These are phyloP conservation scores for Beauveria sp. DNA, from an alignment of 2,329 filamentous ascomycete genomes.

Conservation along the genomic window DNA sequence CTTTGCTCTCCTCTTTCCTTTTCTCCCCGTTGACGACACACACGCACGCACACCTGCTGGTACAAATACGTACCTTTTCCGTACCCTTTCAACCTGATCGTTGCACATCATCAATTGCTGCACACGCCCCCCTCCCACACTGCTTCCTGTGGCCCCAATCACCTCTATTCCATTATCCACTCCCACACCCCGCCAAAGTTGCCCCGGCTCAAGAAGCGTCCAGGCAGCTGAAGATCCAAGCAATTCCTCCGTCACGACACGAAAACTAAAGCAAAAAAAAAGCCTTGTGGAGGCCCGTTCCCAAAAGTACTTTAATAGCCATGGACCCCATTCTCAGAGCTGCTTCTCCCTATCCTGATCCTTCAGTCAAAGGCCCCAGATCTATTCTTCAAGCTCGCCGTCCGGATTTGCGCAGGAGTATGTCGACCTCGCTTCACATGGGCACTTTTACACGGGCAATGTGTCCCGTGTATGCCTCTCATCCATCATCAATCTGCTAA, in stretches of 20 bases:
- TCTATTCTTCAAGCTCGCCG: constrained; percentile 30
- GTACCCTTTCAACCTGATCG: constrained; percentile 11
- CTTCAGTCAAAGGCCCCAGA: constrained; percentile 32
- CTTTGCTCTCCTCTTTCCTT: neutral
- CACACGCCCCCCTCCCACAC: constrained; percentile 9
- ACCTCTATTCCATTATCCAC: constrained; percentile 3
- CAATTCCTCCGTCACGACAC: constrained; percentile 11
- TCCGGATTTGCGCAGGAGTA: constrained; percentile 35
- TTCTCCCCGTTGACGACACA: neutral
- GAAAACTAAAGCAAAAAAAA: constrained; percentile 7
- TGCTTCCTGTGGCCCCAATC: neutral
- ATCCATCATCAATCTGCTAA: constrained; percentile 13
- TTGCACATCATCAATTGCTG: neutral
- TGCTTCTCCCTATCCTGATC: constrained; percentile 31
- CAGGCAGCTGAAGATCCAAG: constrained; percentile 14
- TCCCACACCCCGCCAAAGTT: constrained; percentile 4
- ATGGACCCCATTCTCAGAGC: constrained; percentile 34
- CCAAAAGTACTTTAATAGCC: constrained; percentile 29
- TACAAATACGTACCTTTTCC: neutral
- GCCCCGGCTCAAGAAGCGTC: constrained; percentile 11
- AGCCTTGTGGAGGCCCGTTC: constrained; percentile 11
- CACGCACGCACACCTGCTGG: neutral
- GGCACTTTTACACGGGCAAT: neutral
- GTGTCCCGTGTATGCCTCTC: neutral
- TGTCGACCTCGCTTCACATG: constrained; percentile 18